Evolutionary conservation across 2,329 filamentous ascomycete species (phyloP), one percentile per base, ranked within the genome.

Genomic region (Balansia obtecta): DNA sequence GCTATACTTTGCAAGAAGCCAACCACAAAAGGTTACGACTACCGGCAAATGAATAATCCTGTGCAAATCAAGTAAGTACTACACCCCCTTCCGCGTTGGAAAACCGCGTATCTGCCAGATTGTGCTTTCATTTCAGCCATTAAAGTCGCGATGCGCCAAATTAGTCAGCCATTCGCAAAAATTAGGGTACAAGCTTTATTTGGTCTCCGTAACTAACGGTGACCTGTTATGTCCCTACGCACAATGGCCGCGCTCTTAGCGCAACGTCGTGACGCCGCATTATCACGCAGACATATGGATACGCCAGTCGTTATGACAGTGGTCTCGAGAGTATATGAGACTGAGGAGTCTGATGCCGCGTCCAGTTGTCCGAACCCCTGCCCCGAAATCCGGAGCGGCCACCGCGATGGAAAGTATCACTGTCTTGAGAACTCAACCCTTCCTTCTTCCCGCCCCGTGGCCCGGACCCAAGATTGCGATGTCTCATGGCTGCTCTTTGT

Each of bases 341-440:
- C 13, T 43, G 51, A 15, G 53, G 42, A 13, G 45, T 40, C 12
- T 49, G 50, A 52, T 59, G 57, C 39, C 71, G 67, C 43, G 61
- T 65, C 72, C 71, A 74, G 51, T 60, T 67, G 5, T 72, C 69
- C 12, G 68, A 65, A 22, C 60, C 62, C 51, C 68, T 64, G 40
- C 64, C 63, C 34, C 71, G 66, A 52, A 69, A 73, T 18, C 59
- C 59, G 42, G 70, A 67, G 18, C 71, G 69, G 42, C 63, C 59
- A 52, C 65, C 63, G 43, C 70, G 65, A 47, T 12, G 48, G 38
- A 46, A 44, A 49, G 33, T 51, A 37, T 46, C 56, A 45, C 61
- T 53, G 42, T 57, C 55, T 52, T 60, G 63, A 13, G 60, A 50
- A 32, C 56, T 61, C 1, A 65, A 62, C 1, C 57, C 50, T 4